Conservation (phyloP, 306 rosid species). For the Trichosanthes cucumerina region DNA sequence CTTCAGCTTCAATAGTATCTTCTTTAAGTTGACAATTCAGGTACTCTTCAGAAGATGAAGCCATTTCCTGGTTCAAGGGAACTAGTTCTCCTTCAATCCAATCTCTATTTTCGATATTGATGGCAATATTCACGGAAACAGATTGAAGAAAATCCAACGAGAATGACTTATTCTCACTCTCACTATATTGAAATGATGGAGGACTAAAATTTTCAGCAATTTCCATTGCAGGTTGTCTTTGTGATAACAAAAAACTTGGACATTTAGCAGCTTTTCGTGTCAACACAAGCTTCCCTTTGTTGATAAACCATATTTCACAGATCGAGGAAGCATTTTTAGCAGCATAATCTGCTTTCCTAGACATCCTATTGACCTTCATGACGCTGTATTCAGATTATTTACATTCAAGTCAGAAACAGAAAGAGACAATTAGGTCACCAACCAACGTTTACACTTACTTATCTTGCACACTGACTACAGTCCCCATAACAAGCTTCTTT, state of each 20-base stretch:
- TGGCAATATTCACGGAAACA: not conserved
- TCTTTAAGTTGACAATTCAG: slow-evolving; percentile 30
- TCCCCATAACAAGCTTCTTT: slow-evolving; percentile 72
- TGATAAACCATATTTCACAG: slow-evolving; percentile 78
- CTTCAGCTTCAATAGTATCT: slow-evolving; percentile 34
- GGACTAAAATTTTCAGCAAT: slow-evolving; percentile 23
- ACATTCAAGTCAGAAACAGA: not conserved
- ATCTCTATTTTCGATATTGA: not conserved
- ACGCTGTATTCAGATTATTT: slow-evolving; percentile 31
- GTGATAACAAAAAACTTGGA: slow-evolving; percentile 26
- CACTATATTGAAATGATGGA: slow-evolving; percentile 29
- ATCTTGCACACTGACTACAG: slow-evolving; percentile 20
- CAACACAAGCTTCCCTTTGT: slow-evolving; percentile 64
- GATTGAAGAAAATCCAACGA: not conserved
- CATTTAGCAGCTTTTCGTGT: slow-evolving; percentile 57
- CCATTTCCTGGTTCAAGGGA: not conserved
- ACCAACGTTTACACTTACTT: slow-evolving; percentile 38
- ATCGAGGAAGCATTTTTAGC: slow-evolving; percentile 51
- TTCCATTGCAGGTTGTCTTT: slow-evolving; percentile 27
- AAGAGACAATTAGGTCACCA: not conserved
- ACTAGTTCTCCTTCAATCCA: not conserved
- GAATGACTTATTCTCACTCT: slow-evolving; percentile 7
- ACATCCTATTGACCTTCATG: slow-evolving; percentile 56
- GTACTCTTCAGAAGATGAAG: slow-evolving; percentile 13
- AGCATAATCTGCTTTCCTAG: slow-evolving; percentile 51